Evolutionary conservation across 139 green algal genomes (phyloP), one percentile per base, ranked within the genome.

Genomic region (Chlamydomonas schloesseri): DNA sequence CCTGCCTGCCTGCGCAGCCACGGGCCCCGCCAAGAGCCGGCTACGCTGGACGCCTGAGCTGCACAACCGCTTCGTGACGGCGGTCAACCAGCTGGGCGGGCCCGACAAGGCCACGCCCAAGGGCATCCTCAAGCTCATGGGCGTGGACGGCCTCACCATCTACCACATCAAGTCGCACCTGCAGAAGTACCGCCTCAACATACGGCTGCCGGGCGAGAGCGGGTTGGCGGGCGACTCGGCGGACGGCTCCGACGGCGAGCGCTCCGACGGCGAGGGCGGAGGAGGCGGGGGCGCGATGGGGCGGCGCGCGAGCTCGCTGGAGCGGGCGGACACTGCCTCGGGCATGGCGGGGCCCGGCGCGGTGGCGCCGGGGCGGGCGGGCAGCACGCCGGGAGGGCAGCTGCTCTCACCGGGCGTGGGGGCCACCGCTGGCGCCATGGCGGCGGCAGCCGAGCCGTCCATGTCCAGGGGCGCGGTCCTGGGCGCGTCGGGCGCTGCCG

Each of bases 81-180:
- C 90, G 1, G 92, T 95, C 9, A 92, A 88, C 15, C 57, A 80
- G 34, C 76, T 96, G 11, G 93, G 93, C 13, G 93, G 93, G 1
- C 86, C 92, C 13, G 89, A 94, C 14, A 92, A 92, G 33, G 93
- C 93, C 5, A 95, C 93, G 3, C 93, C 93, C 15, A 96, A 96
- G 60, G 93, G 92, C 74, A 93, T 96, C 70, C 68, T 96, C 3
- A 94, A 94, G 87, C 85, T 91, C 24, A 95, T 96, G 93, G 82
- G 67, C 26, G 89, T 93, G 42, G 88, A 94, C 14, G 94, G 92
- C 0, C 88, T 98, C 4, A 98, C 96, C 17, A 98, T 98, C 70
- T 98, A 95, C 87, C 96, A 98, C 88, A 97, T 98, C 81, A 98
- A 98, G 88, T 96, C 91, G 84, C 95, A 97, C 77, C 74, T 97